phyloP scores from a whole-genome alignment of 352 stramenopile species.

The Globisporangium cylindrosporum region DNA sequence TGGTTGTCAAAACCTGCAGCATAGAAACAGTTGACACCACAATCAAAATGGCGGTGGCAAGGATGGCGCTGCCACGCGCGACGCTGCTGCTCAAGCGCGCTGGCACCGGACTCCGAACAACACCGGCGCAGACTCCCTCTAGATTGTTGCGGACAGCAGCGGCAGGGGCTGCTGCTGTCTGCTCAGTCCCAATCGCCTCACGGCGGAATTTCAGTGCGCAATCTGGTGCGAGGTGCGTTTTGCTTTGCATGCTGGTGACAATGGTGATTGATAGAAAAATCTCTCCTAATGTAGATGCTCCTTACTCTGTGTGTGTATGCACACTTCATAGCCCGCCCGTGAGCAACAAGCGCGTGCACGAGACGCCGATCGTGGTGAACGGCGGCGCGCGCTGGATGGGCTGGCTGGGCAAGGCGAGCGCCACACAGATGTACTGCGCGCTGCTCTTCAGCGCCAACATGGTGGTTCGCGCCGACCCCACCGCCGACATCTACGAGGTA shows the following conservation, averaged over 20 bases:
- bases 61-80: neutral
- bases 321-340: conserved; percentile 14
- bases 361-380: conserved; percentile 50
- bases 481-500: conserved; percentile 55
- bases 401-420: conserved; percentile 56
- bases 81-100: conserved; percentile 3
- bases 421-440: conserved; percentile 75
- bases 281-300: neutral
- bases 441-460: conserved; percentile 62
- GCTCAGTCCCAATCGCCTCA: neutral
- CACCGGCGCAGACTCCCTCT: neutral
- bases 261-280: neutral
- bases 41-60: neutral
- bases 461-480: conserved; percentile 52
- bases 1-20: neutral
- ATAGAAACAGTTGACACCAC: neutral
- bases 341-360: conserved; percentile 43
- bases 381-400: conserved; percentile 48
- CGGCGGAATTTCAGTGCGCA: conserved; percentile 3
- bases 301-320: neutral
- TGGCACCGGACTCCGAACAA: neutral
- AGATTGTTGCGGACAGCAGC: neutral
- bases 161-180: neutral
- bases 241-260: neutral
- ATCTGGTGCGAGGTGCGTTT: conserved; percentile 2